A percentile compares a stretch with the other conserved stretches of the same genome.
Evolutionary conservation across 371 early-diverging fungal genomes (phyloP).

Genomic region (Mortierella sp.): DNA sequence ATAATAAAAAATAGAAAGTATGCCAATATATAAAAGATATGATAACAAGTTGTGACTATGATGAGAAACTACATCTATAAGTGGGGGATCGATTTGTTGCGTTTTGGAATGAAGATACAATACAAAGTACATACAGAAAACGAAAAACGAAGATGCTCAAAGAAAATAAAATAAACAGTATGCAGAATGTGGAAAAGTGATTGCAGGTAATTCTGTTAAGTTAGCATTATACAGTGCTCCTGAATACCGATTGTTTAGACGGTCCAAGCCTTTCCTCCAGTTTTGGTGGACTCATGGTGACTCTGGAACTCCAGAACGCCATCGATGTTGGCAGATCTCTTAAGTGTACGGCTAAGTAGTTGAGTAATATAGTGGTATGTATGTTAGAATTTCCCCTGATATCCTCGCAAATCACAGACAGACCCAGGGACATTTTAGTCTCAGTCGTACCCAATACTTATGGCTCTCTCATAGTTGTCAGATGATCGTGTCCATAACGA

Average conservation of each 20-base stretch:
- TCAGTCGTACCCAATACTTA: conserved; percentile 73
- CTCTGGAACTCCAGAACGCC: conserved; percentile 49
- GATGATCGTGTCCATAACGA: conserved; percentile 92
- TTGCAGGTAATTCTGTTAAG: neutral
- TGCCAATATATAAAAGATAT: neutral
- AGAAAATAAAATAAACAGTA: conserved; percentile 2
- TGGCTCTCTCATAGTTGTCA: conserved; percentile 71
- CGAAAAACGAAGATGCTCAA: conserved; percentile 7
- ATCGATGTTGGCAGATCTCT: conserved; percentile 40
- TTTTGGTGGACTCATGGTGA: conserved; percentile 43
- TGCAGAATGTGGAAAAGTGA: neutral
- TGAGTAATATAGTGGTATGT: neutral
- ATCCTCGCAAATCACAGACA: neutral
- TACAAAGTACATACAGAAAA: conserved; percentile 4
- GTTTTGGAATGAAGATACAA: neutral
- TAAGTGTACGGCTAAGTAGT: conserved; percentile 45
- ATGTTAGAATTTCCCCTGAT: neutral
- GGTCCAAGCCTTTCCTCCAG: conserved; percentile 45
- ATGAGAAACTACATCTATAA: conserved; percentile 14
- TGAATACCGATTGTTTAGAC: conserved; percentile 22
- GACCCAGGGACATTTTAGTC: neutral
- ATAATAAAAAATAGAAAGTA: conserved; percentile 3
- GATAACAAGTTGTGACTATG: conserved; percentile 7
- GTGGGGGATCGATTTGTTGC: neutral
- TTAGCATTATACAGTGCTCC: neutral